phyloP scores from a whole-genome alignment of 768 basidiomycete species.

The Strobilomyces confusus region DNA sequence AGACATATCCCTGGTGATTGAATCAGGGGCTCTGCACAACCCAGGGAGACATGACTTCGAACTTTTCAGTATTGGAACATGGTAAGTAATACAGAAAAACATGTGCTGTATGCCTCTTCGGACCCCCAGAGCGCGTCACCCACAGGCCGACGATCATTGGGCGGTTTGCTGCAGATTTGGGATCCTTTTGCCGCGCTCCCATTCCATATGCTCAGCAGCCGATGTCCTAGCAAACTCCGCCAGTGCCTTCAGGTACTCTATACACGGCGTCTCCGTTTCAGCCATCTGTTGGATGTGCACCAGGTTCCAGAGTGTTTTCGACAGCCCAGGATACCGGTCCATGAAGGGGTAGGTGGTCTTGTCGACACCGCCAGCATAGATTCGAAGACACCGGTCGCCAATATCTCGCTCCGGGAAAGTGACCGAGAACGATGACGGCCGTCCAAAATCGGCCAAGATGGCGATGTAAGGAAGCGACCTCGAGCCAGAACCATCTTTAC shows the following conservation, averaged over 20 bases:
- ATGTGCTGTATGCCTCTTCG: no score
- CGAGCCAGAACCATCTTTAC: background rate
- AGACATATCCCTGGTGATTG: no score
- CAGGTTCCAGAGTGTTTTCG: background rate
- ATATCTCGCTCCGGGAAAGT: background rate
- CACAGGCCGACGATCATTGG: no score
- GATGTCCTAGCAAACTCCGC: background rate
- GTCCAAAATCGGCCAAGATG: slow-evolving; percentile 9
- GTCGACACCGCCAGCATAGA: slow-evolving; percentile 2
- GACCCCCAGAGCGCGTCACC: no score
- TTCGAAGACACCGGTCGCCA: slow-evolving; percentile 6
- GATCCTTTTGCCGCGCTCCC: slow-evolving; percentile 4
- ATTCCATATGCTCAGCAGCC: background rate
- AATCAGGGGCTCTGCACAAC: no score
- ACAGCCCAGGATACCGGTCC: background rate
- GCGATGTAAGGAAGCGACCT: slow-evolving; percentile 3
- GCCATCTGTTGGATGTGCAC: background rate
- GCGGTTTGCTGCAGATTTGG: background rate
- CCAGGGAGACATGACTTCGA: no score
- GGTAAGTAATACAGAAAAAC: no score
- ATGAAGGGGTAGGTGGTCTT: slow-evolving; percentile 7
- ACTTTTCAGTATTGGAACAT: no score
- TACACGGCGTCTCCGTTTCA: background rate
- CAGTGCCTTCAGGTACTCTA: background rate
- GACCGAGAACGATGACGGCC: background rate